These are phyloP conservation scores for Centrapalus pauciflorus DNA, from an alignment of 129 eudicot genomes.

Conservation along the genomic window DNA sequence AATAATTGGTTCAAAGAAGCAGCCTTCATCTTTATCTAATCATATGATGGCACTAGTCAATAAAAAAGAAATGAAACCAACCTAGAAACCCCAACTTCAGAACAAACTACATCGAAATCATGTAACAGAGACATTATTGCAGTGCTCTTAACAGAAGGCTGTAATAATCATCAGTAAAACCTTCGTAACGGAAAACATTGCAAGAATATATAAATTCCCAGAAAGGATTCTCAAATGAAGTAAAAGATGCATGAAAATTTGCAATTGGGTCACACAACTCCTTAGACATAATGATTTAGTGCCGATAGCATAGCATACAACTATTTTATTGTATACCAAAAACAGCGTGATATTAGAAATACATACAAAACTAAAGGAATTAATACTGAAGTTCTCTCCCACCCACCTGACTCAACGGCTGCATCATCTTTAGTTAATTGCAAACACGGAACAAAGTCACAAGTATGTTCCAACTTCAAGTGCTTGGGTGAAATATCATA, in stretches of 20 bases:
- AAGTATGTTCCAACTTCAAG: constrained; percentile 32
- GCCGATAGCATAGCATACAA: neutral
- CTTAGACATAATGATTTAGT: neutral
- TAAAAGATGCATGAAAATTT: neutral
- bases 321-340: neutral
- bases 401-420: constrained; percentile 45
- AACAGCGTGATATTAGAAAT: neutral
- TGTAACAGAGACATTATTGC: neutral
- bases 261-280: neutral
- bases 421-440: constrained; percentile 27
- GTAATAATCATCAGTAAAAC: neutral
- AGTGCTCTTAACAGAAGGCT: neutral
- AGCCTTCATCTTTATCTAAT: constrained; percentile 36
- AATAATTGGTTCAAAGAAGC: constrained; percentile 8
- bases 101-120: neutral
- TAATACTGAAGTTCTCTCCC: neutral
- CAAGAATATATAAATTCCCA: neutral
- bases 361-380: neutral
- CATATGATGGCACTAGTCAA: constrained; percentile 30
- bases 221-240: neutral
- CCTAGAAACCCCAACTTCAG: neutral
- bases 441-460: constrained; percentile 27
- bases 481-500: constrained; percentile 48
- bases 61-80: neutral
- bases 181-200: neutral